Conservation (phyloP, 1,284 basidiomycete genomes). For the Tylopilus sp. region DNA sequence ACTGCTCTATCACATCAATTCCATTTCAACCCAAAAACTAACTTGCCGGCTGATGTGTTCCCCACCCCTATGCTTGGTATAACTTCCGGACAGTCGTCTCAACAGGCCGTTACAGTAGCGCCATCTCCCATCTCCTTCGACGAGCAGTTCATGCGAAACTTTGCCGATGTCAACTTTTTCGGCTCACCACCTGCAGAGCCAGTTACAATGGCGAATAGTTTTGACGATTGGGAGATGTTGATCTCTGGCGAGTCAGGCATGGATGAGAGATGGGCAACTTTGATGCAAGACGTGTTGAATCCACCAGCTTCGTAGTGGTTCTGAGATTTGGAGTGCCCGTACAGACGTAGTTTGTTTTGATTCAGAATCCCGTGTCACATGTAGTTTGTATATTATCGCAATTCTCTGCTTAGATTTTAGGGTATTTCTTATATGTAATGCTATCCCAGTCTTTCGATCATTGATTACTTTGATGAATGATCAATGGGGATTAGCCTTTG, state of each 20-base stretch:
- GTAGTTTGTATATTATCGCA: slow-evolving; percentile 13
- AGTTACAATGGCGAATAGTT: background rate
- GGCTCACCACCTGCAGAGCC: slow-evolving; percentile 14
- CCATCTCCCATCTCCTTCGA: slow-evolving; percentile 25
- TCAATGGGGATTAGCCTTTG: slow-evolving; percentile 42
- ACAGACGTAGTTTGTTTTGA: slow-evolving; percentile 3
- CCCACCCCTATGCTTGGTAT: slow-evolving; percentile 12
- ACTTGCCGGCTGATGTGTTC: slow-evolving; percentile 24
- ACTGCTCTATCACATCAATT: slow-evolving; percentile 20
- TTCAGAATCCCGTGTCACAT: background rate
- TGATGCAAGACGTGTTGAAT: slow-evolving; percentile 64
- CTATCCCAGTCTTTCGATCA: slow-evolving; percentile 34
- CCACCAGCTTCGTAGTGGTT: slow-evolving; percentile 17
- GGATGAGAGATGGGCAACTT: slow-evolving; percentile 65
- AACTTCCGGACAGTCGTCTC: slow-evolving; percentile 16
- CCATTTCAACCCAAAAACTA: slow-evolving; percentile 20
- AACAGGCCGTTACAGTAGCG: slow-evolving; percentile 23
- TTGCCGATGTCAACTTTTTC: slow-evolving; percentile 27
- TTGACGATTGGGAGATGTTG: slow-evolving; percentile 52
- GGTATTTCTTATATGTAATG: slow-evolving; percentile 33
- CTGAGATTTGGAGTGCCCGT: background rate
- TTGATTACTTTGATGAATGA: slow-evolving; percentile 44
- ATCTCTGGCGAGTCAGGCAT: slow-evolving; percentile 64
- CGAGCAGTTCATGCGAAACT: slow-evolving; percentile 29
- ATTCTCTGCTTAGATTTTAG: slow-evolving; percentile 27